Conservation (phyloP, 345 rosid genomes). For the Anastatica hierochuntica region DNA sequence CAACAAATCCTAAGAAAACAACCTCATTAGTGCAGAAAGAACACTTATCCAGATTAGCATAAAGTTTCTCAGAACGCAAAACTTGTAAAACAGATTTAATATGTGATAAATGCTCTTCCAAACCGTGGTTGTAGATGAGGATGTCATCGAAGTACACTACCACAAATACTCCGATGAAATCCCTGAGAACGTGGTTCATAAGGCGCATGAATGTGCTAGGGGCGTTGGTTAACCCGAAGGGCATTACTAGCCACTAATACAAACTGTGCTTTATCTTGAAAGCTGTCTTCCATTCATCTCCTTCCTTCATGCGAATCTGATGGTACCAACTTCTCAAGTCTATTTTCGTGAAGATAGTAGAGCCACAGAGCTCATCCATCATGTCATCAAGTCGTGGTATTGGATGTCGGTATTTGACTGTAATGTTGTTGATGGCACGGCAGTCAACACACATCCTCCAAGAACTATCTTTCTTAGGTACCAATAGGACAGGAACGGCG, state of each 20-base stretch:
- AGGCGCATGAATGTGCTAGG: neutral
- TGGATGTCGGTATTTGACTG: neutral
- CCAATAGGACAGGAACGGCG: neutral
- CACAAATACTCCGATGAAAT: neutral
- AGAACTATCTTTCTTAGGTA: neutral
- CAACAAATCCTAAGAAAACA: neutral
- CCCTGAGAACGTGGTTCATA: neutral
- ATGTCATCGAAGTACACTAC: neutral
- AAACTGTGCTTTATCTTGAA: neutral
- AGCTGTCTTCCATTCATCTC: neutral
- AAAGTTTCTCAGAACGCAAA: neutral
- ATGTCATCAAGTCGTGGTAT: neutral
- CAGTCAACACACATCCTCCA: neutral
- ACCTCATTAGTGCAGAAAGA: neutral
- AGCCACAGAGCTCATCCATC: neutral
- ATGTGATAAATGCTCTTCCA: neutral
- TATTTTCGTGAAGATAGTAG: neutral
- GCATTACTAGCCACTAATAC: neutral
- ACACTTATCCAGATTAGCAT: neutral
- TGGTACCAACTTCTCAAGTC: neutral
- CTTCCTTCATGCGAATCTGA: neutral
- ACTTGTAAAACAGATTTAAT: neutral
- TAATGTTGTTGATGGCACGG: neutral
- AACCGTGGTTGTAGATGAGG: neutral
- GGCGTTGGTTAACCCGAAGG: neutral